Evolutionary conservation across 257 asterid species (phyloP), one percentile per base, ranked within the genome.

Genomic region (Anisodus tanguticus): DNA sequence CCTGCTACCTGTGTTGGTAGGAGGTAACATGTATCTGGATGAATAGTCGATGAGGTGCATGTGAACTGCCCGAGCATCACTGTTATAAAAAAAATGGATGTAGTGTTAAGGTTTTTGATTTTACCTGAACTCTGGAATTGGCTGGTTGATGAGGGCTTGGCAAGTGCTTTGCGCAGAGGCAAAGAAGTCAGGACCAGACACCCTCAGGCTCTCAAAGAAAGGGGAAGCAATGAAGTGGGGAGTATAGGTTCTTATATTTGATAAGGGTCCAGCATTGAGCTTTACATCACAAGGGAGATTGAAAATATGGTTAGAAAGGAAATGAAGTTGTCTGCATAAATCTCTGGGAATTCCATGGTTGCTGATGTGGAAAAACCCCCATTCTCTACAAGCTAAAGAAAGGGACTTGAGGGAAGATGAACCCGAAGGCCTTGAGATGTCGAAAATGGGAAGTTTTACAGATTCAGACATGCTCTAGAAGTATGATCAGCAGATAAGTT

Each of bases 201-300:
- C 97, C 68, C 91, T 76, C 15, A 93, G 89, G 87, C 94, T 91
- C 13, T 93, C 97, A 64, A 92, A 93, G 87, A 90, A 93, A 54
- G 97, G 95, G 41, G 97, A 93, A 0, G 97, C 97, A 12, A 93
- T 93, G 84, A 93, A 93, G 74, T 85, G 94, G 35, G 97, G 97
- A 5, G 97, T 93, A 84, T 93, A 93, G 41, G 95, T 90, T 55
- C 86, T 93, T 71, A 87, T 82, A 13, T 55, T 37, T 2, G 96
- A 91, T 19, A 72, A 87, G 53, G 96, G 97, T 58, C 95, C 95
- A 41, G 90, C 85, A 43, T 89, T 90, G 53, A 92, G 92, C 31
- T 92, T 93, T 17, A 85, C 70, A 17, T 91, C 91, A 22, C 89
- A 60, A 31, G 94, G 93, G 10, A 93, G 91, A 79, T 68, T 10